Evolutionary conservation across 2,329 filamentous ascomycete genomes (phyloP), one percentile per base, ranked within the genome.

Genomic region (Xylariaceae sp.): DNA sequence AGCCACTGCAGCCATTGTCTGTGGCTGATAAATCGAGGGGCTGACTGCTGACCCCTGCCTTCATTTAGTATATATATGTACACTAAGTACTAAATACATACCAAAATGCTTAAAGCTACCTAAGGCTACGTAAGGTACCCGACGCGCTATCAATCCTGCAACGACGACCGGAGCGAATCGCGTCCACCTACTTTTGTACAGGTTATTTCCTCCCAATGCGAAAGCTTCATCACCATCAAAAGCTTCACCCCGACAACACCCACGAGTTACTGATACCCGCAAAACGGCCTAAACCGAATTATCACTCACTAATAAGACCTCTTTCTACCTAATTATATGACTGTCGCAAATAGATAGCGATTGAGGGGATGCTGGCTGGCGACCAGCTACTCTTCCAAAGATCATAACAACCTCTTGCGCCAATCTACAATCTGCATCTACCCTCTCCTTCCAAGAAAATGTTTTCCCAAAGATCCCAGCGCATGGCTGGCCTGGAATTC

Each of bases 351-450:
- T 44, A 37, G 32, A 10, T 37, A 42, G 54, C 58, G 48, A 63
- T 26, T 54, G 52, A 58, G 57, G 67, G 59, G 63, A 67, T 69
- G 67, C 66, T 67, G 55, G 61, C 48, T 62, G 54, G 59, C 56
- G 52, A 52, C 56, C 60, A 56, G 54, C 57, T 57, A 53, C 57
- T 56, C 55, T 61, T 50, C 47, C 46, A 57, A 60, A 53, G 49
- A 63, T 60, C 29, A 63, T 45, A 56, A 43, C 52, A 43, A 49
- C 37, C 45, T 40, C 26, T 44, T 56, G 20, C n/a, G 54, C 10
- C 37, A 19, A n/a, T 20, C 21, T 10, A 20, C 37, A 19, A n/a
- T 20, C 21, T 10, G 23, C 20, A n/a, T 40, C 20, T 52, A 16
- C 20, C 40, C n/a, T 41, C 47, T 50, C 40, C 7, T 26, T 43